Evolutionary conservation across 352 stramenopile genomes (phyloP), one percentile per base, ranked within the genome.

Genomic region (Saprolegnia parasitica): DNA sequence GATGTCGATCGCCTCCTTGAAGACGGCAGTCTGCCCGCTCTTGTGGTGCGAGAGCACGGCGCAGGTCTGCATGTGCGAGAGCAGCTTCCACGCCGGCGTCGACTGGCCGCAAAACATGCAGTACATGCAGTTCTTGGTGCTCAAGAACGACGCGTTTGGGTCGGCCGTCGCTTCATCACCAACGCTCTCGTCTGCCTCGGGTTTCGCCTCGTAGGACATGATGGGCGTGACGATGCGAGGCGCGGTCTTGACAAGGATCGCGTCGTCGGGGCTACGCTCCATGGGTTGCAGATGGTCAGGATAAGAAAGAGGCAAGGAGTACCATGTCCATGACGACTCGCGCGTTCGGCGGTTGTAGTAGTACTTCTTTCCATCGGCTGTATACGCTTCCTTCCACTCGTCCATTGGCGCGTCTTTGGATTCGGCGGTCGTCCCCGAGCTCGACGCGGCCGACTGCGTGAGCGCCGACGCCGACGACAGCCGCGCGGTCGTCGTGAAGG

Each of bases 271-370:
- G 10, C 62, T 67, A 68, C 2, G 35, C 15, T 42, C 52, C 15
- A 50, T 29, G 15, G 42, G 40, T 61, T 23, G 20, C 6, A 67
- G 20, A 21, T 35, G 5, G 29, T 6, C 4, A 50, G 18, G 2
- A 50, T 26, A 24, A 42, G 5, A 56, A 10, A 6, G 26, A 9
- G 11, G 24, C 39, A n/a, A n/a, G n/a, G n/a, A n/a, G 24, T 66
- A 94, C 86, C 78, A 90, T 50, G 81, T 92, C 87, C 87, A 95
- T 10, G 85, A 92, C 10, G 87, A 93, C 72, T 95, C 87, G 52
- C 87, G 80, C 2, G 87, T 93, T 46, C 83, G 80, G 23, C 85
- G 82, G 50, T 95, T 95, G 80, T 95, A 95, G 77, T 93, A 95
- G 72, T 95, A 95, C 0, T 92, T 86, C n/a, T 84, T 80, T 0